phyloP scores from a whole-genome alignment of 2,329 filamentous ascomycete species.

The Blastomyces percursus region DNA sequence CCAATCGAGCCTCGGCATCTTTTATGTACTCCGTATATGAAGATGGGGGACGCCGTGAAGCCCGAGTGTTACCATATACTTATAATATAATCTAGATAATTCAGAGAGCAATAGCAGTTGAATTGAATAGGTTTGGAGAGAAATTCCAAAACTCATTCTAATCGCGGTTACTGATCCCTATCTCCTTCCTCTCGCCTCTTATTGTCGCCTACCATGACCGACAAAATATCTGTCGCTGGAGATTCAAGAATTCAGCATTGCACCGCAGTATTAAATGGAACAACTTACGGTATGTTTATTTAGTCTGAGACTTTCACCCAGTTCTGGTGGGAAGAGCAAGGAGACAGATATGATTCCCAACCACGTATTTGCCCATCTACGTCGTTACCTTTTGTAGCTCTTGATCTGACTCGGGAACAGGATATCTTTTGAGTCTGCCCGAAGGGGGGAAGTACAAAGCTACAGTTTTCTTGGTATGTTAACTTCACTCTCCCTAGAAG shows the following conservation, averaged over 20 bases:
- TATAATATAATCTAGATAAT: neutral
- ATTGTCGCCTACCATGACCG: conserved; percentile 41
- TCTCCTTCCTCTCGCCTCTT: no score
- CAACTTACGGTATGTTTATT: conserved; percentile 50
- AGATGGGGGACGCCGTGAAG: no score
- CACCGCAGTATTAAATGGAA: conserved; percentile 53
- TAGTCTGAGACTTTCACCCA: neutral
- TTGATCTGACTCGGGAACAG: conserved; percentile 44
- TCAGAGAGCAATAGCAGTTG: neutral
- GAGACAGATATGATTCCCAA: neutral
- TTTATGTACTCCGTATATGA: neutral
- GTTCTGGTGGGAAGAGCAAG: neutral
- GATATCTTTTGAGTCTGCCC: conserved; percentile 47
- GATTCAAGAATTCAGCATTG: conserved; percentile 58
- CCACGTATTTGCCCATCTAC: neutral
- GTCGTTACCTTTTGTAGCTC: neutral
- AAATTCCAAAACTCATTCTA: neutral
- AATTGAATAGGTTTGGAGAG: neutral
- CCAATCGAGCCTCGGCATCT: neutral
- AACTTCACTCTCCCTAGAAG: neutral
- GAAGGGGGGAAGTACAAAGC: conserved; percentile 31
- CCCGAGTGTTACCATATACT: no score
- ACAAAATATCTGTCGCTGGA: conserved; percentile 52
- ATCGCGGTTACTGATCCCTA: neutral
- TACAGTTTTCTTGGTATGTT: conserved; percentile 36